Evolutionary conservation across 2,329 filamentous ascomycete species (phyloP).

Genomic region (Aspergillus chevalieri): DNA sequence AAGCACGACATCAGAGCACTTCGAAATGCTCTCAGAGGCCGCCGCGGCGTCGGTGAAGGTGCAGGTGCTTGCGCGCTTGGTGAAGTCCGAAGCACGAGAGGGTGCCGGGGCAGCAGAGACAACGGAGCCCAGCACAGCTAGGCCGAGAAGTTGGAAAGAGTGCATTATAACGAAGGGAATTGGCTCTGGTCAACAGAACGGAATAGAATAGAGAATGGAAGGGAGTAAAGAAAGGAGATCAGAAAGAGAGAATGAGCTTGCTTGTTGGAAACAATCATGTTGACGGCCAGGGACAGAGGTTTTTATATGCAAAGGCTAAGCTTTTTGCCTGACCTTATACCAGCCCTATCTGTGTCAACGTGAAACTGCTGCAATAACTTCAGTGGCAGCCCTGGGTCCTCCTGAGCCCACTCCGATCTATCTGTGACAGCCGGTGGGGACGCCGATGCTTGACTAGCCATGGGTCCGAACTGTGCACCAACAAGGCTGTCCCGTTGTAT

Average conservation of each 20-base stretch:
- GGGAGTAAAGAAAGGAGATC: background rate
- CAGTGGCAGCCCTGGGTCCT: no score
- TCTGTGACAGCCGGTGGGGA: background rate
- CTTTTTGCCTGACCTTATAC: background rate
- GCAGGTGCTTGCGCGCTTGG: slow-evolving; percentile 38
- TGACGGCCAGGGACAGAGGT: background rate
- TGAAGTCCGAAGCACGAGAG: slow-evolving; percentile 16
- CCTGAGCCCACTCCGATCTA: background rate
- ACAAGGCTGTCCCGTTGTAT: background rate
- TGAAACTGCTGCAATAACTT: background rate
- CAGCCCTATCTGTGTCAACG: background rate
- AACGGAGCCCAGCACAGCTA: slow-evolving; percentile 12
- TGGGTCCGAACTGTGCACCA: no score
- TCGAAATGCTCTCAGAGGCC: slow-evolving; percentile 44
- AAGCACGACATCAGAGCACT: slow-evolving; percentile 51
- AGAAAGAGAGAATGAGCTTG: background rate
- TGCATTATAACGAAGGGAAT: slow-evolving; percentile 11
- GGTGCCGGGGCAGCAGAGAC: slow-evolving; percentile 19
- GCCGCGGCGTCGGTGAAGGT: slow-evolving; percentile 50
- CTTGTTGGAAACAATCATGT: background rate
- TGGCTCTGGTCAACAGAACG: slow-evolving; percentile 12
- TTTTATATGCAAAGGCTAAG: background rate
- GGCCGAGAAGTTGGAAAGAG: slow-evolving; percentile 14
- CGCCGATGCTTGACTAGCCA: no score
- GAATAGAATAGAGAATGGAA: background rate